phyloP scores from a whole-genome alignment of 495 filamentous ascomycete species.

The Daldinia vernicosa region DNA sequence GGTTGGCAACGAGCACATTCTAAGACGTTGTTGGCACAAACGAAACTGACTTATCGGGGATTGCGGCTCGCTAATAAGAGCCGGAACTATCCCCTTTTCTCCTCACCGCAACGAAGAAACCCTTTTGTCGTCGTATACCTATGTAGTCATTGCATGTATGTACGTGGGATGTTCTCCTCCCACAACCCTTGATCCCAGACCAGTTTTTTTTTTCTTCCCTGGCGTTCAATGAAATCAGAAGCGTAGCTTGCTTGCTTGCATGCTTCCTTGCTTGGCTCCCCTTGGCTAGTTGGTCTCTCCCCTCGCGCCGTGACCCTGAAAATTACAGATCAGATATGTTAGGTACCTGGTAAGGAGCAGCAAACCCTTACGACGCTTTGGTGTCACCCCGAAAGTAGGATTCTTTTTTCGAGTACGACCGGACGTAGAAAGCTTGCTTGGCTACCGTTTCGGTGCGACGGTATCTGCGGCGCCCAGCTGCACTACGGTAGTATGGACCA shows the following conservation, averaged over 20 bases:
- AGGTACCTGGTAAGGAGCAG: not conserved
- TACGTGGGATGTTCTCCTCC: constrained; percentile 3
- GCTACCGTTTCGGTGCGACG: constrained; percentile 32
- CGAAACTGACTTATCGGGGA: constrained; percentile 12
- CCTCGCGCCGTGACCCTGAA: constrained; percentile 3
- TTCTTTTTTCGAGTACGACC: constrained; percentile 20
- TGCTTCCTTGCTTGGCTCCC: constrained; percentile 5
- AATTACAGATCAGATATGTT: constrained; percentile 1
- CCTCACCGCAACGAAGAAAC: constrained; percentile 16
- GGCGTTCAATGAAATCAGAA: constrained; percentile 25
- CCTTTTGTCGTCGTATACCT: constrained; percentile 32
- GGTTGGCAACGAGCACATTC: constrained; percentile 93
- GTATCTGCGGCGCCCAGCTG: constrained; percentile 33
- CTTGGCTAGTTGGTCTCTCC: not conserved
- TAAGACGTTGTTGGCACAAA: constrained; percentile 47
- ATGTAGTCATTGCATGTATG: constrained; percentile 33
- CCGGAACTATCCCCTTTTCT: constrained; percentile 16
- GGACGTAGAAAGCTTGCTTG: constrained; percentile 21
- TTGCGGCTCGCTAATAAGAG: constrained; percentile 22
- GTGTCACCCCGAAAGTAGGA: constrained; percentile 32
- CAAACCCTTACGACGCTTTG: constrained; percentile 9
- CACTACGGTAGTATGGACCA: constrained; percentile 19
- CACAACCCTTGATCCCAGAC: constrained; percentile 15
- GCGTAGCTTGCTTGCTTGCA: constrained; percentile 9
- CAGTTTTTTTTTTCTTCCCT: not conserved